Evolutionary conservation across 108 stramenopile genomes (phyloP), one percentile per base, ranked within the genome.

Genomic region (Pseudonitzschia multistriata): DNA sequence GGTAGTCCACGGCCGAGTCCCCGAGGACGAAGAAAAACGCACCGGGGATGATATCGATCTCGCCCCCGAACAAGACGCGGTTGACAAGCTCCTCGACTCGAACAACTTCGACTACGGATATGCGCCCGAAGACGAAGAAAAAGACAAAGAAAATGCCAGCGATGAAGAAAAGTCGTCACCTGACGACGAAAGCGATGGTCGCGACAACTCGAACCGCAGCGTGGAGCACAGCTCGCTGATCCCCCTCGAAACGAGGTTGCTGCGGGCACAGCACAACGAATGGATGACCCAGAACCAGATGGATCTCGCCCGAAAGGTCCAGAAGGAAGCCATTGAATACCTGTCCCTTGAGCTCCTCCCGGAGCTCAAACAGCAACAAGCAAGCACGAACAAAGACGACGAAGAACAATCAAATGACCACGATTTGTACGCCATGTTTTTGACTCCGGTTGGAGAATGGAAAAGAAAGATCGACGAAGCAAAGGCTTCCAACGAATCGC

Each of bases 191-290:
- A n/a, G n/a, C n/a, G n/a, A n/a, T n/a, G 22, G 24, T 8, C 8
- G 17, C 24, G 52, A 53, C 22, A 13, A 13, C 13, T 42, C 40
- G 40, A 10, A 10, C 7, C 13, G 7, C 13, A 42, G 40, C 13
- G 40, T 42, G 10, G 40, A 42, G 7, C 29, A 59, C 29, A 14
- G 3, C 35, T n/a, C 57, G 19, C 31, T 59, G 33, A 14, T 59
- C 35, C 57, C 57, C 13, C 35, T 59, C n/a, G 31, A 64, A 64
- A n/a, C 40, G 0, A 64, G 24, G 34, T 6, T 64, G 39, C 22
- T 42, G 15, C 45, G 62, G 4, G 62, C 62, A 11, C 62, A 64
- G 40, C 62, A 64, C 37, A 64, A 64, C 37, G 62, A 64, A 64
- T 42, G 37, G 62, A 64, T 64, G 39, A 64, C 62, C n/a, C 5